Evolutionary conservation across 768 basidiomycete species (phyloP), one percentile per base, ranked within the genome.

Genomic region (Amanita pallidorosea): DNA sequence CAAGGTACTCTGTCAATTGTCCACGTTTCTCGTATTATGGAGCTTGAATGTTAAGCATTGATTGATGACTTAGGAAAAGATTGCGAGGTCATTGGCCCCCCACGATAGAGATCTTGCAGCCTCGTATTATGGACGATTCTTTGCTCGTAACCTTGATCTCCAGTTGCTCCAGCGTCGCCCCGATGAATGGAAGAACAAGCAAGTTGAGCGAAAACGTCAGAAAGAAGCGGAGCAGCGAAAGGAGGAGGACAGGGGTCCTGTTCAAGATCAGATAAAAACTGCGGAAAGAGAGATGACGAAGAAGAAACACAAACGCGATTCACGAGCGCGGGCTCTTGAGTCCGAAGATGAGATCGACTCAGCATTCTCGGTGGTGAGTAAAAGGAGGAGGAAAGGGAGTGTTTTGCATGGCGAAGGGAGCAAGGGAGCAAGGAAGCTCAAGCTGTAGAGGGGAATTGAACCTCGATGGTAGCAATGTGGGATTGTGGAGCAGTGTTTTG

Each of bases 41-140:
- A 29, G 8, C 2, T 9, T 29, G 27, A 29, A 29, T 29, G 0
- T 29, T 8, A 29, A 29, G 7, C 73, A n/a, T n/a, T 61, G 25
- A 2, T 22, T 45, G 23, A n/a, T 22, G 36, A 25, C 35, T 45
- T 56, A 95, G 90, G 93, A 96, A 68, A 95, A 94, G 65, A 89
- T 99, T 49, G 93, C 86, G 2, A 79, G 80, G 13, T 87, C 88
- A 20, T 70, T 97, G 9, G 66, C 90, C 12, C 67, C 77, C 1
- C 76, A 88, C 53, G 85, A 91, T 53, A 76, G 80, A 29, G 71
- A 72, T 15, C 77, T 98, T 12, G 79, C 82, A 0, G 81, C 72
- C 8, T 90, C 88, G 0, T 85, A 77, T 61, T 95, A 84, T 58
- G 95, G 92, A 22, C 88, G 87, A 62, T 96, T 81, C 71, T 92